phyloP scores from a whole-genome alignment of 2,329 filamentous ascomycete species.

The Aureobasidium namibiae region DNA sequence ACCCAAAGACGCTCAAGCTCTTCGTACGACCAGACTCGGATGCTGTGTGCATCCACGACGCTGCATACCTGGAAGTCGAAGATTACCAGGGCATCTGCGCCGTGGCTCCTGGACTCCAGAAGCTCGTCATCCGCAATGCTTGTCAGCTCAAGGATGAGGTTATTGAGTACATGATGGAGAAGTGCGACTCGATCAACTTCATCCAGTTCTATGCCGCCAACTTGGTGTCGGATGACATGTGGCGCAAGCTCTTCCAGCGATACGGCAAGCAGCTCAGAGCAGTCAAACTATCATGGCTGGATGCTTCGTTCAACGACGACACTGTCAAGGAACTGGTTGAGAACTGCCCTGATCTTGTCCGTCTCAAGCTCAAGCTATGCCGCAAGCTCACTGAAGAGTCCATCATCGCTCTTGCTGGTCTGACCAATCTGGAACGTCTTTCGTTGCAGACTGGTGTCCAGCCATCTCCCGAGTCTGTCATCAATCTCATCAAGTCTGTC shows the following conservation, averaged over 20 bases:
- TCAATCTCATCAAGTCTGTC: slow-evolving; percentile 52
- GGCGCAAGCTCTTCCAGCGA: slow-evolving; percentile 59
- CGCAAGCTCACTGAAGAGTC: slow-evolving; percentile 61
- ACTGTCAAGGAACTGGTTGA: slow-evolving; percentile 54
- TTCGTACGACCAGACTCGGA: slow-evolving; percentile 47
- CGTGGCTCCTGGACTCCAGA: slow-evolving; percentile 58
- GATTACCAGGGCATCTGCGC: slow-evolving; percentile 79
- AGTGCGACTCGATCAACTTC: slow-evolving; percentile 58
- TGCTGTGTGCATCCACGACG: slow-evolving; percentile 52
- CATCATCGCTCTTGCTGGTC: slow-evolving; percentile 53
- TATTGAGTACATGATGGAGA: slow-evolving; percentile 70
- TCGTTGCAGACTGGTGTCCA: slow-evolving; percentile 58
- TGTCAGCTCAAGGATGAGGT: slow-evolving; percentile 85
- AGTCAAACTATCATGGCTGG: slow-evolving; percentile 75
- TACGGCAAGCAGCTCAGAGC: slow-evolving; percentile 58
- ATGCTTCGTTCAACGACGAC: slow-evolving; percentile 70
- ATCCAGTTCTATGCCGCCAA: slow-evolving; percentile 80
- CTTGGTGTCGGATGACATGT: slow-evolving; percentile 66
- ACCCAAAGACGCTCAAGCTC: slow-evolving; percentile 39
- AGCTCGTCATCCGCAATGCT: slow-evolving; percentile 71
- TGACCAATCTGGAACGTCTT: slow-evolving; percentile 62
- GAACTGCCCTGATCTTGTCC: slow-evolving; percentile 59
- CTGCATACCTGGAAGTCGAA: slow-evolving; percentile 59
- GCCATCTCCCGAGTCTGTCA: slow-evolving; percentile 50
- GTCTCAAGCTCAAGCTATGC: slow-evolving; percentile 76